These are phyloP conservation scores for Silybum marianum DNA, from an alignment of 129 eudicot genomes.

Conservation along the genomic window DNA sequence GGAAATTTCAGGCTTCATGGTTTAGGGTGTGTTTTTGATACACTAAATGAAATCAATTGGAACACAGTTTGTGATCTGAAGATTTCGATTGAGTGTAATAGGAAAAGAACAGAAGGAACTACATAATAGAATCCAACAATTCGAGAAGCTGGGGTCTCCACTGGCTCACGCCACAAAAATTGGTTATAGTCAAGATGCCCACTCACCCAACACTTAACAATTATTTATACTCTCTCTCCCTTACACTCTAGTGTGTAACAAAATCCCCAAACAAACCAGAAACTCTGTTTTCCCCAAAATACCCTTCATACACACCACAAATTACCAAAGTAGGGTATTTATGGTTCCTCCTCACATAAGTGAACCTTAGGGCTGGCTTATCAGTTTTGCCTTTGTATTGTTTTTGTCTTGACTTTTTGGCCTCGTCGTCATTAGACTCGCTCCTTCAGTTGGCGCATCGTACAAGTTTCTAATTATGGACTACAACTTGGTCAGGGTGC, in stretches of 20 bases:
- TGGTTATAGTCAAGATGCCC: background rate
- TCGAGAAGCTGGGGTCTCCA: background rate
- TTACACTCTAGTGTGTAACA: background rate
- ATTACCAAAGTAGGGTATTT: background rate
- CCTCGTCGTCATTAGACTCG: background rate
- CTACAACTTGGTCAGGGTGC: constrained; percentile 69
- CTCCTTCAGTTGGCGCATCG: background rate
- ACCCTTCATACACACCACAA: background rate
- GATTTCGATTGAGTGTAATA: background rate
- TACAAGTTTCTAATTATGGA: constrained; percentile 22
- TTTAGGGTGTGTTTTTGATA: background rate
- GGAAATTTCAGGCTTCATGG: background rate
- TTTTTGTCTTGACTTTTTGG: background rate
- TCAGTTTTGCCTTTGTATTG: background rate
- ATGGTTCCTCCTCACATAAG: background rate
- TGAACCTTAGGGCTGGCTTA: background rate
- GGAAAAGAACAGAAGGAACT: background rate
- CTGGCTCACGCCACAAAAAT: background rate
- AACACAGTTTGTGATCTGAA: background rate
- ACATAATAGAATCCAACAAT: background rate
- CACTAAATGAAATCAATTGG: background rate
- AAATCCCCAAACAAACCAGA: background rate
- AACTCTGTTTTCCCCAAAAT: background rate
- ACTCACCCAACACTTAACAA: background rate
- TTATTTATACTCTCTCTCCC: background rate